Percentiles rank a stretch among this genome's conserved stretches.
Conservation (phyloP, 192 early-diverging fungal genomes). For the Gonapodya prolifera region DNA sequence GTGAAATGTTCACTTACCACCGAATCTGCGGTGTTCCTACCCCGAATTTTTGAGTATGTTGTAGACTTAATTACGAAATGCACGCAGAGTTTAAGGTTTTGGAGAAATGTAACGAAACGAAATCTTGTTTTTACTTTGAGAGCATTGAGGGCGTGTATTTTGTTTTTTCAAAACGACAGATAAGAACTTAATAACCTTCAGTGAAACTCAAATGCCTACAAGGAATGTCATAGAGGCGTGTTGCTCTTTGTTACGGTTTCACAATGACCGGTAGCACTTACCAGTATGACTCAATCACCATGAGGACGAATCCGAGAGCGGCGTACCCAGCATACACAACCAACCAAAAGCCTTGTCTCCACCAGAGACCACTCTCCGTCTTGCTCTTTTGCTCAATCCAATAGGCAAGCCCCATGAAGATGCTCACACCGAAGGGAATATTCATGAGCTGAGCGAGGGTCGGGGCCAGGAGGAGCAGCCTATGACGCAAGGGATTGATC, state of each 20-base stretch:
- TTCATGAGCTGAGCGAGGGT: not conserved
- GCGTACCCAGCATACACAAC: not conserved
- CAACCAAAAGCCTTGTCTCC: not conserved
- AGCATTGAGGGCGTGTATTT: no score
- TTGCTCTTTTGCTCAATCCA: not conserved
- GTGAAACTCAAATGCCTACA: not conserved
- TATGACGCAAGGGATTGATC: not conserved
- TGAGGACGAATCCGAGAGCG: not conserved
- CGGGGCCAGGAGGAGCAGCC: not conserved
- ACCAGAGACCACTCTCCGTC: not conserved
- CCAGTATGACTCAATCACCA: not conserved
- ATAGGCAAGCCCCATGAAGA: not conserved
- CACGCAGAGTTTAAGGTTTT: no score
- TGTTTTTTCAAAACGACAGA: no score
- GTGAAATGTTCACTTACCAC: no score
- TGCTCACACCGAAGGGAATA: not conserved
- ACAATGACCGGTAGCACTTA: not conserved
- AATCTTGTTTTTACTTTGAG: no score
- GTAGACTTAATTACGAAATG: no score
- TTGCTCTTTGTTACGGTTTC: no score
- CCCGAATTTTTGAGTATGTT: no score
- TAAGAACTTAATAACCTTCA: not conserved
- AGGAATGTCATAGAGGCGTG: no score
- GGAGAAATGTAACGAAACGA: no score
- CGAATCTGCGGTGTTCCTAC: no score